Conservation (phyloP, 163 green algal species). For the Scenedesmus sp. region DNA sequence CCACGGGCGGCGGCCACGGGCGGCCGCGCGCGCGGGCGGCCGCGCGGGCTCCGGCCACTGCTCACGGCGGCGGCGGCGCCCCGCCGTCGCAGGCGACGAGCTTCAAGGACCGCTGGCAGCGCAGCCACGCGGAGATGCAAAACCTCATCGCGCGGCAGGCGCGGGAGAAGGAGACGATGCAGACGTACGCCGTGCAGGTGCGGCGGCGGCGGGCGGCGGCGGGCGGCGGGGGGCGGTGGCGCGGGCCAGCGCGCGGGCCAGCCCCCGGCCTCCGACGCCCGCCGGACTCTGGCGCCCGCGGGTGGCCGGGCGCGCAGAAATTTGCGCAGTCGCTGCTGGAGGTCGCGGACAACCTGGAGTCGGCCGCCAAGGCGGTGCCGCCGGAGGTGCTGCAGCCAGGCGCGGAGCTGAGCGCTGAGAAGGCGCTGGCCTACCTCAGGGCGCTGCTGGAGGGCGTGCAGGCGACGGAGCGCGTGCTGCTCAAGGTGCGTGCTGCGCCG, state of each 20-base stretch:
- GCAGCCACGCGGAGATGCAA: slow-evolving; percentile 93
- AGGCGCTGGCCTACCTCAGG: slow-evolving; percentile 71
- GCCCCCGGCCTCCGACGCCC: too few species aligned
- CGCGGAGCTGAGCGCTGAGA: slow-evolving; percentile 48
- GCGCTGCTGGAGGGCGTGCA: slow-evolving; percentile 84
- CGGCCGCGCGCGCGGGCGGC: too few species aligned
- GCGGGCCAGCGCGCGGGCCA: too few species aligned
- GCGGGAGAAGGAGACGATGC: slow-evolving; percentile 76
- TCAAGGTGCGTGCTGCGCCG: slow-evolving; percentile 60
- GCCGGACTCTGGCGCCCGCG: too few species aligned
- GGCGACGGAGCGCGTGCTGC: slow-evolving; percentile 88
- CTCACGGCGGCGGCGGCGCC: too few species aligned
- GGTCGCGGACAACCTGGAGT: slow-evolving; percentile 95
- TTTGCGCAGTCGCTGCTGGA: slow-evolving; percentile 88
- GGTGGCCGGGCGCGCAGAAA: slow-evolving; percentile 5
- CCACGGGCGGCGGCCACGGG: too few species aligned
- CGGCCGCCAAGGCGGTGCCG: slow-evolving; percentile 76
- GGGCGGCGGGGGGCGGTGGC: too few species aligned
- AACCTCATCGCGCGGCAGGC: slow-evolving; percentile 88
- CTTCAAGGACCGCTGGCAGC: slow-evolving; percentile 55
- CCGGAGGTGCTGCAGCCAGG: slow-evolving; percentile 58
- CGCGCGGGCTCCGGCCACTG: too few species aligned
- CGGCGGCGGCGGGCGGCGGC: neutral
- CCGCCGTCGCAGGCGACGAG: neutral
- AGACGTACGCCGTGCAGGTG: slow-evolving; percentile 94